Base-by-base conservation (phyloP, 192 early-diverging fungal species). In the Coemansia brasiliensis region DNA sequence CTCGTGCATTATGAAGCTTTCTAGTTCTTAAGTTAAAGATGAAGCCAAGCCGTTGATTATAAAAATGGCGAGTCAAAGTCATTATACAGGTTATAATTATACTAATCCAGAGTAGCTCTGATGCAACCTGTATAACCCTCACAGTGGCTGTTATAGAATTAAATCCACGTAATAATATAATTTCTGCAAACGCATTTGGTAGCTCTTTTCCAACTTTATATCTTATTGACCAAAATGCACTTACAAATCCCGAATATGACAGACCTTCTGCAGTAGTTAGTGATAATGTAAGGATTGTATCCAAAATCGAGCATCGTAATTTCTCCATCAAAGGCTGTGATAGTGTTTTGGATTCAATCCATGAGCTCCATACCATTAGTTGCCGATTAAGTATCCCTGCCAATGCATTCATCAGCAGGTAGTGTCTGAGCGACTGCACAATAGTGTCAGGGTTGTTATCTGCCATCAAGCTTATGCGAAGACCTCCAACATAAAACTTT, bases 361-460 rank as follows among this genome's bases (percentile, higher is more conserved):
- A 67, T 0, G 0, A 4, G 6, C 52, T 56, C 17, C 58, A 20
- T 12, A 11, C 35, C 1, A 3, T 9, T 0, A 73, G 40, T 41
- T 73, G 71, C 11, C 11, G 54, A 4, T 16, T 11, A 5, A 43
- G 25, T 9, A 73, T 59, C 3, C 15, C 22, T 0, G 63, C 18
- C 5, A 55, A 11, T 1, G 71, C 71, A 37, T 73, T 73, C 1
- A 67, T 18, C 2, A 59, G 16, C 6, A 73, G 32, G 37, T 73
- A 67, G 17, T 26, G 52, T 13, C 42, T 51, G n/a, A 73, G 41
- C 22, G 71, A 73, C n/a, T 55, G 41, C 21, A 29, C 40, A 16
- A 65, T 61, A 1, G 70, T 62, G 0, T 52, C 59, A 0, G 70
- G 59, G 24, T 73, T 59, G 42, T 21, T 62, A 29, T 73, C 64